Evolutionary conservation across 495 filamentous ascomycete species (phyloP), one percentile per base, ranked within the genome.

Genomic region (Hypomontagnella monticulosa): DNA sequence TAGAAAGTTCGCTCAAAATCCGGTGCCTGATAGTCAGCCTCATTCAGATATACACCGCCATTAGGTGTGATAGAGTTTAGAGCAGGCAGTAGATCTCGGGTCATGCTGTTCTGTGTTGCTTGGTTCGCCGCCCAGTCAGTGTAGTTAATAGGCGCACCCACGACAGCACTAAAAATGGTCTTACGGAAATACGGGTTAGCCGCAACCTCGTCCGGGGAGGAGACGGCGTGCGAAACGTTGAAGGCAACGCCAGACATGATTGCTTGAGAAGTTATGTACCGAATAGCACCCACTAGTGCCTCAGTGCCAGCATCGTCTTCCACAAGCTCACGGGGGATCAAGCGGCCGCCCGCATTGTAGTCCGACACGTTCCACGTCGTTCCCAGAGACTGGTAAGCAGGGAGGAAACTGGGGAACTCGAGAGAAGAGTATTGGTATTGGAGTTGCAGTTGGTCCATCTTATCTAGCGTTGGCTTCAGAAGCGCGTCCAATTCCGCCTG

Each of bases 1-100:
- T 79, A 86, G 11, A 75, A 71, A 3, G 23, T 58, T 12, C 40
- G 8, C 48, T 71, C 42, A 51, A 64, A 73, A 16, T 64, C 43
- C 14, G 76, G 55, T 16, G 76, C 71, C 36, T 77, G 44, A 36
- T 69, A 64, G 23, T 88, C 80, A 7, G 73, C 77, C 69, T 83
- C 80, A 65, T 80, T 80, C 23, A 81, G n/a, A 10, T 65, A 66
- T 4, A 52, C 62, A 10, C 6, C 61, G 0, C 61, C 61, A 14
- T 46, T n/a, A 0, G 61, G 61, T 2, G 61, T 64, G 6, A 64
- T 18, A 8, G 53, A 34, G 14, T 52, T n/a, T 3, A 64, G 11
- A 8, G 27, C 44, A 1, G 61, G 61, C 8, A 57, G 11, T 4
- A 57, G 37, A 0, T 43, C 36, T 15, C 50, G 0, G n/a, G 61